These are phyloP conservation scores for Aechmea fasciata DNA, from an alignment of 176 grass and related monocot genomes.

Conservation along the genomic window DNA sequence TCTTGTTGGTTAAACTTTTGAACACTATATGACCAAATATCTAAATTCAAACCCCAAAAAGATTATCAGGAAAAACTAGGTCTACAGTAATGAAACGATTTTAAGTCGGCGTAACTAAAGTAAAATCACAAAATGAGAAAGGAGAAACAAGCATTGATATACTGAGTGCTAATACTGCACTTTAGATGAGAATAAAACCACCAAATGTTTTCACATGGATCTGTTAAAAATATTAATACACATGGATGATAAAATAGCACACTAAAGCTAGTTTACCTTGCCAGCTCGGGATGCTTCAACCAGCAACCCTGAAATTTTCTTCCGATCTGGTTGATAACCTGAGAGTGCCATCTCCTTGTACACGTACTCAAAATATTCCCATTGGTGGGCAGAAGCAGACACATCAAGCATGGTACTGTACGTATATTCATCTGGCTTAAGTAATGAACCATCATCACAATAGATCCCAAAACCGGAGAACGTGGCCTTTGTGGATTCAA, in stretches of 20 bases:
- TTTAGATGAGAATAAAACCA: not conserved
- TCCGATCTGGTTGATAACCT: slow-evolving; percentile 58
- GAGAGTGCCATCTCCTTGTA: slow-evolving; percentile 75
- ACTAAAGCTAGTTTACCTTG: slow-evolving; percentile 39
- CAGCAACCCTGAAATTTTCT: slow-evolving; percentile 52
- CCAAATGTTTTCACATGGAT: not conserved
- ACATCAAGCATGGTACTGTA: slow-evolving; percentile 77
- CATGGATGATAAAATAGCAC: not conserved
- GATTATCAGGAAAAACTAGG: no score
- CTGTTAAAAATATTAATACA: not conserved
- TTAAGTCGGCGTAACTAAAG: no score
- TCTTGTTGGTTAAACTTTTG: no score
- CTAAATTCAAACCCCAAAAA: no score
- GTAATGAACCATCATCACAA: slow-evolving; percentile 23
- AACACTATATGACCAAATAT: no score
- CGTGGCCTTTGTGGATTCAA: slow-evolving; percentile 46
- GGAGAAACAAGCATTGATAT: no score
- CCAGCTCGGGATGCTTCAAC: slow-evolving; percentile 71
- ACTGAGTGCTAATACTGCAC: no score
- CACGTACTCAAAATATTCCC: slow-evolving; percentile 96
- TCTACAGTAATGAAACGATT: no score
- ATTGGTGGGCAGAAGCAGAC: slow-evolving; percentile 68
- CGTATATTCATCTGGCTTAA: slow-evolving; percentile 52
- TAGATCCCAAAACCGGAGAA: slow-evolving; percentile 17
- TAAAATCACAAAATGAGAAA: no score